Conservation (phyloP, 805 yeast species). For the Ogataea zsoltii region DNA sequence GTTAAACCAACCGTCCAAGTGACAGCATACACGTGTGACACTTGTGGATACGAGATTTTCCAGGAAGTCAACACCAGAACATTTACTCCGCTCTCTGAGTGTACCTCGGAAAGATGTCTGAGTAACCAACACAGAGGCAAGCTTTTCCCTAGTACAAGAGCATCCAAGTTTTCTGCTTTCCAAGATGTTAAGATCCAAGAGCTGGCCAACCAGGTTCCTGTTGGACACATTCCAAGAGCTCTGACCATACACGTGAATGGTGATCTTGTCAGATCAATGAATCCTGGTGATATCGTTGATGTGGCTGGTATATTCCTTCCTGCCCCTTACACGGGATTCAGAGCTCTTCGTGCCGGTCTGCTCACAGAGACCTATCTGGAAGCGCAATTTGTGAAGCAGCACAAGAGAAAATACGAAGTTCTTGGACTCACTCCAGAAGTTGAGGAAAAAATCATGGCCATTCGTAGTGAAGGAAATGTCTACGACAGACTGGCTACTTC, state of each 20-base stretch:
- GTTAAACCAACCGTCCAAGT: conserved; percentile 91
- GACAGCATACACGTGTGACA: conserved; percentile 95
- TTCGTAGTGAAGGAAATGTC: conserved; percentile 64
- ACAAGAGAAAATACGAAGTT: conserved; percentile 81
- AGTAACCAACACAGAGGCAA: conserved; percentile 85
- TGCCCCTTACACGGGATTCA: conserved; percentile 92
- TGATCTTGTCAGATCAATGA: conserved; percentile 77
- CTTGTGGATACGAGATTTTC: conserved; percentile 94
- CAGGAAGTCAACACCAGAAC: conserved; percentile 87
- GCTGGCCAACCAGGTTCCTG: conserved; percentile 93
- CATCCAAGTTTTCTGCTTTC: conserved; percentile 91
- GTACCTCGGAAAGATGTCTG: conserved; percentile 78
- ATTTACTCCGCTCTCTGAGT: conserved; percentile 84
- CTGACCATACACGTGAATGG: conserved; percentile 90
- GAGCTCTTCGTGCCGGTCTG: conserved; percentile 89
- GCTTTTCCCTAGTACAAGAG: conserved; percentile 89
- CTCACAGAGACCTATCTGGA: conserved; percentile 92
- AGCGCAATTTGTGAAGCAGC: conserved; percentile 82
- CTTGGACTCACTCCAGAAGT: conserved; percentile 58
- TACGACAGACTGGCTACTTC: conserved; percentile 81
- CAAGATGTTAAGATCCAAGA: conserved; percentile 97
- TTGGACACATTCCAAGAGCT: conserved; percentile 94
- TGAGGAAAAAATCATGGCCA: conserved; percentile 52
- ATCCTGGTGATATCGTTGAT: conserved; percentile 95
- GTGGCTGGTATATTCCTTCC: conserved; percentile 92